Evolutionary conservation across 2,329 filamentous ascomycete genomes (phyloP), one percentile per base, ranked within the genome.

Genomic region (Aspergillus latus): DNA sequence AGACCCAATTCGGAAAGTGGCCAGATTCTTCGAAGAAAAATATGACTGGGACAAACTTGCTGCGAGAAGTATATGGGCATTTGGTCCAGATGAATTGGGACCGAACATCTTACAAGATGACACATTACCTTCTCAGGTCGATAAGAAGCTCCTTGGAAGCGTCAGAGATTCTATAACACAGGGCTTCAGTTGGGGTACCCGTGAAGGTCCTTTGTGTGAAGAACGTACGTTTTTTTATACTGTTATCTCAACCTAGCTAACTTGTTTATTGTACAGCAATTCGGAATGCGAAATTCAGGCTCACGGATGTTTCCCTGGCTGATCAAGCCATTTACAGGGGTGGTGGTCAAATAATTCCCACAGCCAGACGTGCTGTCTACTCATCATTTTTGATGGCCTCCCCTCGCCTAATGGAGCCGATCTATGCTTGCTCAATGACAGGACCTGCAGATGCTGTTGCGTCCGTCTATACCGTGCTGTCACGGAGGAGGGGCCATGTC

Each of bases 91-190:
- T 57, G 94, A 99, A 63, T 88, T 87, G 79, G 90, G 92, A 0
- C 91, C 94, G 5, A 99, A 99, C 74, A 94, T 99, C 62, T 79
- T 99, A 49, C 92, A 97, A 74, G 94, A 99, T 73, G 94, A 99
- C 73, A 99, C 94, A 15, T 80, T 99, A 15, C 92, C 93, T 3
- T 90, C 90, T 26, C 92, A 97, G 73, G 90, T 97, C 59, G 92
- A 99, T 77, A 94, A 95, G 77, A 95, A 93, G 74, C 82, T 92
- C 16, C 83, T 99, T 32, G 87, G 87, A 66, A 88, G 87, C 36
- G 93, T 97, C 44, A 88, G 92, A 65, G 94, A 99, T 71, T 93
- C 90, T 6, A 91, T 99, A 66, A 88, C 90, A 47, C 94, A 99
- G 76, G 94, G 94, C 32, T 99, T 99, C 75, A 92, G 88, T 72